Evolutionary conservation across 2,329 filamentous ascomycete species (phyloP), one percentile per base, ranked within the genome.

Genomic region (Colletotrichum spinosum): DNA sequence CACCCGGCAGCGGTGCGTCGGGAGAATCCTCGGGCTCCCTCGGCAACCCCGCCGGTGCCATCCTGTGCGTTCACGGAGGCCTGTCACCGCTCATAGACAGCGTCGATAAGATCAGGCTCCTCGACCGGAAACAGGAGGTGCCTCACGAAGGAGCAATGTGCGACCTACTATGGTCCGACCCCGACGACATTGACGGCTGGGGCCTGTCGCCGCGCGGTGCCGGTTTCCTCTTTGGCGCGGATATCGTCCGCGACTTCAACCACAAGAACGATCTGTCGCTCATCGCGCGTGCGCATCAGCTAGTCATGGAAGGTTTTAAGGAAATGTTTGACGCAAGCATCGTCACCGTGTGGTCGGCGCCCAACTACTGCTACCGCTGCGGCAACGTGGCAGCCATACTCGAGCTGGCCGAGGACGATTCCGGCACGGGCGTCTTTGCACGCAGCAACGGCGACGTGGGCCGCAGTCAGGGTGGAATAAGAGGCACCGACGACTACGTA

Each of bases 261-360:
- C 91, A 97, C 78, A 88, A 90, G 63, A 99, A 99, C 77, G 93
- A 97, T 74, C 86, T 99, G 35, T 93, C 91, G 25, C 85, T 99
- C 56, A 96, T 99, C 69, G 96, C 95, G 15, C 89, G 96, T 60
- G 96, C 96, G 1, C 96, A 99, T 76, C 96, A 99, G 78, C 88
- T 99, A 25, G 96, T 99, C 69, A 99, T 98, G 96, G 96, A 99
- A 77, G 96, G 96, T 0, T 99, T 97, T 79, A 98, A 98, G 80
- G 96, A 98, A 77, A 98, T 98, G 94, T 99, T 98, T 74, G 93
- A 97, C 75, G 91, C 90, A 12, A 93, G 90, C 52, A 97, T 99
- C 69, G 96, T 98, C 46, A 99, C 96, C 0, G 96, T 99, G n/a
- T 99, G 96, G 95, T 97, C 92, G 1, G 94, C 94, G 9, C 94